Evolutionary conservation across 225 moss, liverwort and hornwort species (phyloP).

Genomic region (Climacium dendroides): DNA sequence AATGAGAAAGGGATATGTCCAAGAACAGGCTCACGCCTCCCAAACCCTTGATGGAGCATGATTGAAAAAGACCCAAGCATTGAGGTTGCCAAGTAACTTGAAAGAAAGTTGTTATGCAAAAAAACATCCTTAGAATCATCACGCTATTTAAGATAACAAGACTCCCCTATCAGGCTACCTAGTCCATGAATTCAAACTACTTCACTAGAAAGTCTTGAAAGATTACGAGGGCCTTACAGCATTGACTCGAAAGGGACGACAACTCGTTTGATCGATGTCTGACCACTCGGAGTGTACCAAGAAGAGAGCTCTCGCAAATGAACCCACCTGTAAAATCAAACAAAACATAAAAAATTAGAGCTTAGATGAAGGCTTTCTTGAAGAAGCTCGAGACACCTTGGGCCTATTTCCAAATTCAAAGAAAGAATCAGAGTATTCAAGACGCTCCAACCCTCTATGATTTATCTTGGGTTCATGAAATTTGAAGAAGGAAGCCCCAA

Average conservation of each 20-base stretch:
- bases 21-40: no score
- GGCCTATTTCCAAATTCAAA: not conserved
- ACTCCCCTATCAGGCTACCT: not conserved
- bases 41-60: not conserved
- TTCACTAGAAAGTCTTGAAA: not conserved
- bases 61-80: not conserved
- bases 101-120: not conserved
- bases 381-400: not conserved
- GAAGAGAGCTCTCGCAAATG: constrained; percentile 86
- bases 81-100: not conserved
- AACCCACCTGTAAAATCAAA: constrained; percentile 58
- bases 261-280: constrained; percentile 45
- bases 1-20: no score
- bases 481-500: not conserved
- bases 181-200: not conserved
- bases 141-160: not conserved
- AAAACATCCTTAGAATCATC: not conserved
- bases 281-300: constrained; percentile 94
- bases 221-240: constrained; percentile 36
- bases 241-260: constrained; percentile 90
- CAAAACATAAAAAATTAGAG: not conserved
- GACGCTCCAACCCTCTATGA: not conserved
- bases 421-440: not conserved
- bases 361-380: not conserved
- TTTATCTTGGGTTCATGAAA: not conserved